Evolutionary conservation across 306 rosid genomes (phyloP).

Genomic region (Sechiopsis laciniata): DNA sequence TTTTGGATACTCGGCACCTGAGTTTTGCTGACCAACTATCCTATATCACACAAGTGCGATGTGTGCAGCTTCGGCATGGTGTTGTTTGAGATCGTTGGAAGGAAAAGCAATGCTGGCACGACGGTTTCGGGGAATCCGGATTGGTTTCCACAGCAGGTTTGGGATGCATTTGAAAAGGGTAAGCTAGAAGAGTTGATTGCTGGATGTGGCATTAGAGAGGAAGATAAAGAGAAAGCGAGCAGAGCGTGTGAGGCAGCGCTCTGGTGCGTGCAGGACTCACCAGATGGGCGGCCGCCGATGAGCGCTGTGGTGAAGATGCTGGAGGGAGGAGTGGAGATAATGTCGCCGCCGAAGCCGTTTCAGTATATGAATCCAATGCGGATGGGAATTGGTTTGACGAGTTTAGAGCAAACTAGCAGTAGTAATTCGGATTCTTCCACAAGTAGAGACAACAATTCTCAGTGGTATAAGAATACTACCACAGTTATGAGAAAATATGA

Average conservation of each 20-base stretch:
- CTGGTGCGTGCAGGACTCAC: constrained; percentile 43
- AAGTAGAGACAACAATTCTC: neutral
- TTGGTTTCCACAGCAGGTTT: constrained; percentile 46
- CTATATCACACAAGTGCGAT: constrained; percentile 42
- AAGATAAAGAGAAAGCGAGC: constrained; percentile 25
- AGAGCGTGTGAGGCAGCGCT: constrained; percentile 40
- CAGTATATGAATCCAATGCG: constrained; percentile 4
- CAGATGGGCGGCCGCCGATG: constrained; percentile 43
- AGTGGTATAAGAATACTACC: neutral
- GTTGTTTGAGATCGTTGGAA: constrained; percentile 43
- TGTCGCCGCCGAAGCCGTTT: constrained; percentile 36
- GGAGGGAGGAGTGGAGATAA: constrained; percentile 45
- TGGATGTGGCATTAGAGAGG: neutral
- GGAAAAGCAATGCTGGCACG: constrained; percentile 33
- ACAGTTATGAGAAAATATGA: constrained; percentile 24
- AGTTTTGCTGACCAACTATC: constrained; percentile 41
- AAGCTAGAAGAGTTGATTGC: constrained; percentile 13
- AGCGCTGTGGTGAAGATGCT: constrained; percentile 45
- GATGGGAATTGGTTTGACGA: constrained; percentile 6
- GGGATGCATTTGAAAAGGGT: constrained; percentile 31
- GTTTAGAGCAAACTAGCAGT: neutral
- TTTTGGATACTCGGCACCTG: constrained; percentile 52
- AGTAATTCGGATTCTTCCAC: neutral
- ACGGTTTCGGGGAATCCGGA: constrained; percentile 27
- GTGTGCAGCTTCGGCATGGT: constrained; percentile 54